phyloP scores from a whole-genome alignment of 2,329 filamentous ascomycete species.

The Diatrype stigma region DNA sequence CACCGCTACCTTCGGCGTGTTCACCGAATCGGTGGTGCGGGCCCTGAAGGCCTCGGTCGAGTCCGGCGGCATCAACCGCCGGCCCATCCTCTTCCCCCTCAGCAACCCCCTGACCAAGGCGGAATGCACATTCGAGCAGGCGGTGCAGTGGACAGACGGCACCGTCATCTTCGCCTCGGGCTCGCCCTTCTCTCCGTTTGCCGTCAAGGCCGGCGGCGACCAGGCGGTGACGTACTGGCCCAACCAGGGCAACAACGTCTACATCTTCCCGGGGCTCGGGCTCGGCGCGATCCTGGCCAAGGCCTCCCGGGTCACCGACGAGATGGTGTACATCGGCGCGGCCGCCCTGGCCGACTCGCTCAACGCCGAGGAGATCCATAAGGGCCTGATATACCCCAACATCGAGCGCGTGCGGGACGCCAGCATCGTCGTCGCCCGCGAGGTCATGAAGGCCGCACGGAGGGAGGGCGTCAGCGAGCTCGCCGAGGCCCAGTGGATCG shows the following conservation, averaged over 20 bases:
- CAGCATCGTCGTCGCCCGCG: slow-evolving; percentile 77
- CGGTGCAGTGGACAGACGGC: slow-evolving; percentile 85
- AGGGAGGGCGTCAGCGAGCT: slow-evolving; percentile 71
- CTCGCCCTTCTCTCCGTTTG: slow-evolving; percentile 78
- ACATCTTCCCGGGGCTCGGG: slow-evolving; percentile 95
- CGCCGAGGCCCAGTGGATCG: slow-evolving; percentile 64
- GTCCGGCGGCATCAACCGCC: slow-evolving; percentile 62
- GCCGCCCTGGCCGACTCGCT: slow-evolving; percentile 75
- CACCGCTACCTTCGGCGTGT: slow-evolving; percentile 89
- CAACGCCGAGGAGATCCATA: slow-evolving; percentile 73
- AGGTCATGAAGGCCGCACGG: slow-evolving; percentile 90
- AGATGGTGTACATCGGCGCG: slow-evolving; percentile 95
- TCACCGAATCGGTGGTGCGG: slow-evolving; percentile 81
- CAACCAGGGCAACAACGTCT: slow-evolving; percentile 82
- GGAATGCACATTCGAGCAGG: slow-evolving; percentile 95
- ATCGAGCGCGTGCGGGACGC: slow-evolving; percentile 91
- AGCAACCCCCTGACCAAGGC: slow-evolving; percentile 96
- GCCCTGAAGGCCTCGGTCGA: slow-evolving; percentile 63
- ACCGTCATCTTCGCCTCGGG: slow-evolving; percentile 91
- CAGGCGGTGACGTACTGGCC: slow-evolving; percentile 65
- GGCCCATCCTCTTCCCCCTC: slow-evolving; percentile 91
- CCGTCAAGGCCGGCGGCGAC: slow-evolving; percentile 55
- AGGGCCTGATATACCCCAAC: slow-evolving; percentile 84
- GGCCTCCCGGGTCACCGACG: slow-evolving; percentile 79
- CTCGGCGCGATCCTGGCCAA: slow-evolving; percentile 91